Conservation (phyloP, 441 rosid genomes). For the Jatropha multifida region DNA sequence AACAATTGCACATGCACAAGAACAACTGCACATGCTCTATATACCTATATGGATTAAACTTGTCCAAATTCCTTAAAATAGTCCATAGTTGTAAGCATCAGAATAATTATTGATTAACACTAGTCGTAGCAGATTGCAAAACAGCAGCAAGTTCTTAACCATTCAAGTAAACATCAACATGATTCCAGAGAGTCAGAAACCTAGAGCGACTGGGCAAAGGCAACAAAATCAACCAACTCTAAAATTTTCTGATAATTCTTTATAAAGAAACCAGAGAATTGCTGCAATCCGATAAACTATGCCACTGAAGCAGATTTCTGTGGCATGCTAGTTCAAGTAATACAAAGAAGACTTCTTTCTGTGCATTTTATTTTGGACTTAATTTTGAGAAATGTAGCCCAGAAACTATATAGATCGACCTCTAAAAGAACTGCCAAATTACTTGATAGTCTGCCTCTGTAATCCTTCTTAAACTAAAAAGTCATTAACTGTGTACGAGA, state of each 20-base stretch:
- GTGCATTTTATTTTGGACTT: too few relatives aligned
- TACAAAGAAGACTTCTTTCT: too few relatives aligned
- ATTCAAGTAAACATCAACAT: not conserved
- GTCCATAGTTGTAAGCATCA: slow-evolving; percentile 6
- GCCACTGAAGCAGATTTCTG: too few relatives aligned
- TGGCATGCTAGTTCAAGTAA: too few relatives aligned
- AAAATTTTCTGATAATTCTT: not conserved
- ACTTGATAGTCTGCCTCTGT: not conserved
- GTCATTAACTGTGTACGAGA: not conserved
- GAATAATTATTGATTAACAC: not conserved
- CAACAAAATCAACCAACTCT: not conserved
- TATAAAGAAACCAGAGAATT: not conserved
- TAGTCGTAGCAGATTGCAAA: not conserved
- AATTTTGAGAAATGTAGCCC: not conserved
- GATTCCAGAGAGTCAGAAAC: not conserved
- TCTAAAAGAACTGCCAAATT: too few relatives aligned
- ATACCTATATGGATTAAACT: not conserved
- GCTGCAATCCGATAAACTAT: not conserved
- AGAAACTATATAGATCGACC: not conserved
- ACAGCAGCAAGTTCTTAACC: not conserved
- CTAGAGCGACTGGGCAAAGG: not conserved
- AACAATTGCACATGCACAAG: not conserved
- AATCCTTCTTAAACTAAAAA: not conserved
- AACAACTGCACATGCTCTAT: slow-evolving; percentile 27
- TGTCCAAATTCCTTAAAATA: not conserved